These are phyloP conservation scores for Talaromyces sp. DNA, from an alignment of 2,329 filamentous ascomycete genomes.

Conservation along the genomic window DNA sequence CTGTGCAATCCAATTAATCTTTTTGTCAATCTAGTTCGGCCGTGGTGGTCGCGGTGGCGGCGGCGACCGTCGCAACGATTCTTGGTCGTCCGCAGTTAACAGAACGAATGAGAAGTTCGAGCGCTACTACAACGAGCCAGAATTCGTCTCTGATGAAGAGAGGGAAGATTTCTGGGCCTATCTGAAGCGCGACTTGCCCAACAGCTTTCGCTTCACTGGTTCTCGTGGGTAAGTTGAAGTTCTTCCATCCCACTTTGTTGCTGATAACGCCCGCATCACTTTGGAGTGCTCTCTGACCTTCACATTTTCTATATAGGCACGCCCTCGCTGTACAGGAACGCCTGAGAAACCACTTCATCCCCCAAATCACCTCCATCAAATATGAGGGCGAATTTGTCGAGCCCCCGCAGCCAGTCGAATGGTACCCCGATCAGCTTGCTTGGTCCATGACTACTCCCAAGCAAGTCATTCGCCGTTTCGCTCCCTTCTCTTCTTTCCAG, in stretches of 20 bases:
- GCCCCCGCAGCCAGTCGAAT: constrained; percentile 77
- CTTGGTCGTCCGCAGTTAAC: constrained; percentile 62
- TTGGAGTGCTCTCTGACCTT: constrained; percentile 13
- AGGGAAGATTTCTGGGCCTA: constrained; percentile 80
- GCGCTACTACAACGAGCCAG: constrained; percentile 78
- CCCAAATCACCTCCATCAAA: constrained; percentile 82
- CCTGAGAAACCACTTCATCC: constrained; percentile 85
- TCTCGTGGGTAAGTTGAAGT: constrained; percentile 75
- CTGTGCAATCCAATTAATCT: constrained; percentile 11
- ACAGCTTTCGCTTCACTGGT: constrained; percentile 96
- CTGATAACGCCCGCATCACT: not conserved
- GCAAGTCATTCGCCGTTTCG: constrained; percentile 89
- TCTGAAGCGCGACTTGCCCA: constrained; percentile 82
- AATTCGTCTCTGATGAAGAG: constrained; percentile 77
- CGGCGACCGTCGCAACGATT: constrained; percentile 42
- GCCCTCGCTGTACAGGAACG: constrained; percentile 90
- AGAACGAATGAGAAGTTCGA: constrained; percentile 86
- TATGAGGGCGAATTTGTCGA: constrained; percentile 81
- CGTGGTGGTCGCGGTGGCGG: constrained; percentile 50
- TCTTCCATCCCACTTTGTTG: not conserved
- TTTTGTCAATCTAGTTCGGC: constrained; percentile 31
- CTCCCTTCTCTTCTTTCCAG: constrained; percentile 92
- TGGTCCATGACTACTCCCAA: constrained; percentile 99
- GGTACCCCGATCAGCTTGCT: constrained; percentile 93
- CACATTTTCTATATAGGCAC: constrained; percentile 60